Conservation (phyloP, 768 basidiomycete genomes). For the Rhodotorula taiwanensis region DNA sequence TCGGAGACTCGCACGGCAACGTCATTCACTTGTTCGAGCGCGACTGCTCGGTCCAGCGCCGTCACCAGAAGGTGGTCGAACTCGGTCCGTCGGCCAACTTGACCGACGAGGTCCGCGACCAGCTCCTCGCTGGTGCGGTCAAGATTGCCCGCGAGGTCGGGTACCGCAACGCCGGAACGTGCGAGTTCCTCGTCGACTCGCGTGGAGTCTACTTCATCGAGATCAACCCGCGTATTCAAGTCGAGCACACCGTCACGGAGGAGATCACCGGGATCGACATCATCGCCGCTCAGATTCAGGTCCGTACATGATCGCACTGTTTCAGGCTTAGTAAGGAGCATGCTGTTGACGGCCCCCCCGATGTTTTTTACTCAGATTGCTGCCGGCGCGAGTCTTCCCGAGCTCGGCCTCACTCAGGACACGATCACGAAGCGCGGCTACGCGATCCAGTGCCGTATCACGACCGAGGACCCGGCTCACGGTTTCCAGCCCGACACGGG, state of each 20-base stretch:
- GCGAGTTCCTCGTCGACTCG: conserved; percentile 93
- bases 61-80: conserved; percentile 97
- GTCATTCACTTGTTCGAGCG: conserved; percentile 97
- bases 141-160: conserved; percentile 87
- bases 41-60: conserved; percentile 94
- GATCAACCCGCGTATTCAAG: conserved; percentile 88
- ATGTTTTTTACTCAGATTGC: conserved; percentile 54
- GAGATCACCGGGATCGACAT: conserved; percentile 99
- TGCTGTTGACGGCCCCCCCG: neutral
- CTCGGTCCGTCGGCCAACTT: conserved; percentile 94
- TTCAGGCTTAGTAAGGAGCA: neutral
- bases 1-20: conserved; percentile 87
- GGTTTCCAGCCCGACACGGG: conserved; percentile 85
- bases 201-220: conserved; percentile 99
- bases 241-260: conserved; percentile 99
- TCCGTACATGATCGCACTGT: neutral
- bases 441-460: conserved; percentile 97
- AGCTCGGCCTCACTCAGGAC: conserved; percentile 91
- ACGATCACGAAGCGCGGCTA: conserved; percentile 92
- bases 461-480: conserved; percentile 87
- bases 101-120: conserved; percentile 79
- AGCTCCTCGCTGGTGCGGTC: conserved; percentile 82
- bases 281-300: conserved; percentile 95
- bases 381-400: conserved; percentile 90
- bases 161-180: conserved; percentile 91